phyloP scores from a whole-genome alignment of 768 basidiomycete species.

The Leccinum uliginosum region DNA sequence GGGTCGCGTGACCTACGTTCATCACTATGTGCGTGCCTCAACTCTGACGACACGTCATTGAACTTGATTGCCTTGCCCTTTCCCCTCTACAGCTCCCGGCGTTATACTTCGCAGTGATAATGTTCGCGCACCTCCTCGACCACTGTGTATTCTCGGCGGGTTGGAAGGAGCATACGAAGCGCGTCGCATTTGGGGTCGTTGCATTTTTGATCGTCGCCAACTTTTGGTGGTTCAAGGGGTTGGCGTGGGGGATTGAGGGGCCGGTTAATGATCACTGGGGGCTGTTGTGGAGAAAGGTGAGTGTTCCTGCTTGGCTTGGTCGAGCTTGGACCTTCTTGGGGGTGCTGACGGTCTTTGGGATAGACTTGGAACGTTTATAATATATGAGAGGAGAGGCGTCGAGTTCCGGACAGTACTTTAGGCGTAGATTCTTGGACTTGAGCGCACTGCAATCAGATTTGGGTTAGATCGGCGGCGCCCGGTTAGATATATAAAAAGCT shows the following conservation, averaged over 20 bases:
- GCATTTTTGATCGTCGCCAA: slow-evolving; percentile 58
- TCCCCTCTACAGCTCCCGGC: slow-evolving; percentile 68
- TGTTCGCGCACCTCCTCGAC: slow-evolving; percentile 87
- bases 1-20: slow-evolving; percentile 95
- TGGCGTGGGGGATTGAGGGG: slow-evolving; percentile 92
- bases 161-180: slow-evolving; percentile 60
- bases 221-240: slow-evolving; percentile 93
- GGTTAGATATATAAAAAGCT: not conserved
- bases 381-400: slow-evolving; percentile 9
- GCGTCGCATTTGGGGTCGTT: slow-evolving; percentile 63
- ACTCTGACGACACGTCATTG: not conserved
- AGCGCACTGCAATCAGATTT: not conserved
- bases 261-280: slow-evolving; percentile 79
- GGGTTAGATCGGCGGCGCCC: not conserved
- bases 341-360: slow-evolving; percentile 6
- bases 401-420: not conserved
- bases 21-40: slow-evolving; percentile 76
- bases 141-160: slow-evolving; percentile 86
- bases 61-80: not conserved
- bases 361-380: slow-evolving; percentile 32
- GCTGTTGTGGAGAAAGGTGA: slow-evolving; percentile 67
- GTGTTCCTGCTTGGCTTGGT: slow-evolving; percentile 12
- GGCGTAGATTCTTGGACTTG: not conserved
- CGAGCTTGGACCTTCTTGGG: not conserved
- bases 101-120: slow-evolving; percentile 92